phyloP scores from a whole-genome alignment of 192 early-diverging fungal species.

The Umbelopsis isabellina region DNA sequence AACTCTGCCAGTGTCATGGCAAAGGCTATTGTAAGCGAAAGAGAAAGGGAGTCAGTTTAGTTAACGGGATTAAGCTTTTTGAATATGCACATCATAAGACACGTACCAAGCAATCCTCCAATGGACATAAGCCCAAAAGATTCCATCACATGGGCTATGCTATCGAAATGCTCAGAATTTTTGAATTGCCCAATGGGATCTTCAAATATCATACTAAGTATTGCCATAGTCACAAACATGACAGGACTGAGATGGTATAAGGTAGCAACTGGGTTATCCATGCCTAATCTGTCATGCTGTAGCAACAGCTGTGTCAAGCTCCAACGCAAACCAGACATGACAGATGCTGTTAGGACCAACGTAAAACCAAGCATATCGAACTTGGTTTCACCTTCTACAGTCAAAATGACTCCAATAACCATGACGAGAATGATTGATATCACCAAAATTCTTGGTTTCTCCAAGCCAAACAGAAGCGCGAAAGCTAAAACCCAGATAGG shows the following conservation, averaged over 20 bases:
- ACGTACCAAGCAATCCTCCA: slow-evolving; percentile 64
- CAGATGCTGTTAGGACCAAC: slow-evolving; percentile 65
- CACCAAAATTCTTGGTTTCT: slow-evolving; percentile 62
- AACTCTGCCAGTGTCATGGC: slow-evolving; percentile 80
- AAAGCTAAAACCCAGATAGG: slow-evolving; percentile 77
- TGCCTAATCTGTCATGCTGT: slow-evolving; percentile 63
- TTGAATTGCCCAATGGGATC: slow-evolving; percentile 58
- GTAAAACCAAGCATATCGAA: slow-evolving; percentile 60
- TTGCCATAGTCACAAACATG: slow-evolving; percentile 68
- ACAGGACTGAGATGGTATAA: slow-evolving; percentile 75
- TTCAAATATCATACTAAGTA: slow-evolving; percentile 57
- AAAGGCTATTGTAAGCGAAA: slow-evolving; percentile 55
- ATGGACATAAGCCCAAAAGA: slow-evolving; percentile 57
- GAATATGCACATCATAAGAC: neutral
- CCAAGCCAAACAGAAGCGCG: slow-evolving; percentile 80
- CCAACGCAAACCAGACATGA: slow-evolving; percentile 84
- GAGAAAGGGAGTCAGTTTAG: neutral
- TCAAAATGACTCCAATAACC: slow-evolving; percentile 74
- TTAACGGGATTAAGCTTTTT: neutral
- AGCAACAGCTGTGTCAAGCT: slow-evolving; percentile 79
- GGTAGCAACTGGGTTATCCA: slow-evolving; percentile 83
- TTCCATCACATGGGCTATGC: slow-evolving; percentile 36
- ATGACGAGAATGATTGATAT: slow-evolving; percentile 74
- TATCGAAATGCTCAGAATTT: slow-evolving; percentile 58
- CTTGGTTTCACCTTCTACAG: slow-evolving; percentile 71